phyloP scores from a whole-genome alignment of 495 filamentous ascomycete species.

The Astrothelium subdiscretum region DNA sequence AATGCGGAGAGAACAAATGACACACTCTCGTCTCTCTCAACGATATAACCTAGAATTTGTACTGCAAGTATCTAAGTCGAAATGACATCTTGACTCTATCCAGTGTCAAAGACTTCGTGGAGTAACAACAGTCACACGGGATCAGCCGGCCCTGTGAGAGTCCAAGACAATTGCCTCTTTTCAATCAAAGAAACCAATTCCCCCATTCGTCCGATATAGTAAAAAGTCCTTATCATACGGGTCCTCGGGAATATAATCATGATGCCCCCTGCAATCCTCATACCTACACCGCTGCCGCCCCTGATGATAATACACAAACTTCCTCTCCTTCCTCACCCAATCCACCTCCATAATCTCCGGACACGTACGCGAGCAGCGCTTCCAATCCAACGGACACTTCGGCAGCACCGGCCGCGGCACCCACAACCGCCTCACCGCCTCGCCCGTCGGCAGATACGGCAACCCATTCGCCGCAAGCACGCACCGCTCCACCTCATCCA shows the following conservation, averaged over 20 bases:
- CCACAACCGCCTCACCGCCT: not conserved
- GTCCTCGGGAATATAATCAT: not conserved
- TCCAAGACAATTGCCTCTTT: no score
- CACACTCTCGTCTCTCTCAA: no score
- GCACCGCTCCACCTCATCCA: not conserved
- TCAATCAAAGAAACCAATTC: not conserved
- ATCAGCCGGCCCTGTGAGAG: no score
- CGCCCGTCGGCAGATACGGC: not conserved
- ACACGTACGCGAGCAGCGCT: not conserved
- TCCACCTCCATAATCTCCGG: not conserved
- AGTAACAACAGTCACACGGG: no score
- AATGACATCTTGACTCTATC: not conserved
- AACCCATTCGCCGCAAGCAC: not conserved
- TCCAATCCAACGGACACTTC: not conserved
- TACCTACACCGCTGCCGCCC: not conserved
- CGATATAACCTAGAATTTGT: no score
- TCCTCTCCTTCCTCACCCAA: not conserved
- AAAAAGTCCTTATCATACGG: not conserved
- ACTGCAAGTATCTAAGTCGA: no score
- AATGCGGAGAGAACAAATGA: no score
- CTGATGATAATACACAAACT: not conserved
- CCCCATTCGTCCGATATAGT: not conserved
- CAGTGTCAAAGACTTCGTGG: not conserved
- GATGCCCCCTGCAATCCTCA: not conserved
- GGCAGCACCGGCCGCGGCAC: not conserved